Conservation (phyloP, 305 asterid species). For the Ilex paraguariensis region DNA sequence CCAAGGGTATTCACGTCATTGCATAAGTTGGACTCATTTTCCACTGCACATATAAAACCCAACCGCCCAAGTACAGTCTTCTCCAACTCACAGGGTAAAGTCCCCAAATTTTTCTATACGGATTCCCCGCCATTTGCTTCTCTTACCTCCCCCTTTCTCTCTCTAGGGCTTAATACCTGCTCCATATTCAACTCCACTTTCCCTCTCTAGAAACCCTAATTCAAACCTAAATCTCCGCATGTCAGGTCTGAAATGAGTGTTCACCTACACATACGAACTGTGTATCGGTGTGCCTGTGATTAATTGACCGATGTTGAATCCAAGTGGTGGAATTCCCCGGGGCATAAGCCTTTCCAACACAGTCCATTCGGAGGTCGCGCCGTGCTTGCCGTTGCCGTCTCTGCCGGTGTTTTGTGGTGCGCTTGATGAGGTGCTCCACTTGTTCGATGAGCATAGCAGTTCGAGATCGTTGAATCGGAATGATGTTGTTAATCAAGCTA, state of each 20-base stretch:
- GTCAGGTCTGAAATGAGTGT: conserved; percentile 9
- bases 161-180: conserved; percentile 46
- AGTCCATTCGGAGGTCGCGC: conserved; percentile 84
- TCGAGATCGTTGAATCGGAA: conserved; percentile 40
- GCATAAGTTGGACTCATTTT: neutral
- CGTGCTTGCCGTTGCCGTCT: conserved; percentile 86
- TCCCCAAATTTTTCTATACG: neutral
- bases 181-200: conserved; percentile 8
- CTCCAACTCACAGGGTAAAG: neutral
- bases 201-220: conserved; percentile 30
- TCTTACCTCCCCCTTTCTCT: conserved; percentile 34
- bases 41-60: neutral
- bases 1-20: too few relatives aligned
- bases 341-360: conserved; percentile 83
- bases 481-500: conserved; percentile 45
- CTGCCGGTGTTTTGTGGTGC: conserved; percentile 95
- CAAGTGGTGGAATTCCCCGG: conserved; percentile 45
- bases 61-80: too few relatives aligned
- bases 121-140: conserved; percentile 74
- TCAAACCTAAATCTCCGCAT: conserved; percentile 31
- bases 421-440: conserved; percentile 65
- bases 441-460: conserved; percentile 45
- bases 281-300: conserved; percentile 2
- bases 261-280: neutral
- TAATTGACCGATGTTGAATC: conserved; percentile 45